A percentile compares a stretch with the other conserved stretches of the same genome.
Evolutionary conservation across 768 basidiomycete genomes (phyloP).

Genomic region (Crucibulum laeve): DNA sequence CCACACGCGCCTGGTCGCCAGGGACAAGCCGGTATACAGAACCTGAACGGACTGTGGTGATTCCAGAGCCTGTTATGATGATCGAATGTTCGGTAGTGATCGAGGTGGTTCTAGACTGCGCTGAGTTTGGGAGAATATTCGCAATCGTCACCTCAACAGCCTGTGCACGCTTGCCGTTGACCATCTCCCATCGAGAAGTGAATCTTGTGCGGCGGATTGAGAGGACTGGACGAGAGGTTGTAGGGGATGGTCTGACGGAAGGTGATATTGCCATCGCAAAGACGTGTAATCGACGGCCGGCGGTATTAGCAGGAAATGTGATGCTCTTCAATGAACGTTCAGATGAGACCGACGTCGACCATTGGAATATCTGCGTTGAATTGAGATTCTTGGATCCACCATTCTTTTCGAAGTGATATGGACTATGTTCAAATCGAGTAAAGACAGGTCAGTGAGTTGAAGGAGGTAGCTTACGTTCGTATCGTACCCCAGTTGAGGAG

Average conservation of each 20-base stretch:
- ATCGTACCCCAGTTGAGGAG: constrained; percentile 38
- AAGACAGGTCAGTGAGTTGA: neutral
- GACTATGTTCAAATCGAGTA: constrained; percentile 20
- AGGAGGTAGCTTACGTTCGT: constrained; percentile 26
- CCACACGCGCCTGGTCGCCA: constrained; percentile 44
- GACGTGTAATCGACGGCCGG: constrained; percentile 33
- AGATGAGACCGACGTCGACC: constrained; percentile 39
- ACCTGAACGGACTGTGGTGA: constrained; percentile 39
- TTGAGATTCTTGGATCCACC: constrained; percentile 34
- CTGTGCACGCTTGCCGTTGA: constrained; percentile 34
- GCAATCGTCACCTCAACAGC: constrained; percentile 47
- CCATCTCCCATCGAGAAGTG: constrained; percentile 40
- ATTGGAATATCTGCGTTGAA: constrained; percentile 36
- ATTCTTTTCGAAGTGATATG: constrained; percentile 37
- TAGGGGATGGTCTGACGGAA: constrained; percentile 10
- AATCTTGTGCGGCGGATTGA: constrained; percentile 39
- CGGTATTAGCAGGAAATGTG: constrained; percentile 31
- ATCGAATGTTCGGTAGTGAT: constrained; percentile 27
- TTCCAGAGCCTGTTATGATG: constrained; percentile 29
- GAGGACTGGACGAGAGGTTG: constrained; percentile 20
- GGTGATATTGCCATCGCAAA: constrained; percentile 41
- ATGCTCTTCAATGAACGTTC: constrained; percentile 35
- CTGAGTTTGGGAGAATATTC: constrained; percentile 38
- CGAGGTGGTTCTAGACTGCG: constrained; percentile 21
- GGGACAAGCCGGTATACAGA: constrained; percentile 41